Conservation (phyloP, 345 rosid genomes). For the Corchorus capsularis region DNA sequence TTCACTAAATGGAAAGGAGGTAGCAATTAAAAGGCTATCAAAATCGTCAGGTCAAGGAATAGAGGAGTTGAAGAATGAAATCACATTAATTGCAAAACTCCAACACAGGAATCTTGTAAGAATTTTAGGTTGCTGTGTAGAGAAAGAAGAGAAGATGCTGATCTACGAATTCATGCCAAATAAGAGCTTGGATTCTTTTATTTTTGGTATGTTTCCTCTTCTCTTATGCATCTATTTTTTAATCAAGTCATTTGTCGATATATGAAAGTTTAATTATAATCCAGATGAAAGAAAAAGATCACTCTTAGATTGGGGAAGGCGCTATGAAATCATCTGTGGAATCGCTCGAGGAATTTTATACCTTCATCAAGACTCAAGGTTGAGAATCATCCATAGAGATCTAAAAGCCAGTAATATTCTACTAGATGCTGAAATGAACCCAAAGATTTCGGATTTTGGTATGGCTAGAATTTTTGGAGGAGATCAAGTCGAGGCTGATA, state of each 20-base stretch:
- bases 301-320: conserved; percentile 50
- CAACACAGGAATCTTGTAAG: conserved; percentile 77
- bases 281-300: conserved; percentile 43
- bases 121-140: conserved; percentile 62
- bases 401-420: conserved; percentile 62
- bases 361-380: conserved; percentile 73
- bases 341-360: conserved; percentile 69
- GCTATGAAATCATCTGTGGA: conserved; percentile 50
- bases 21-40: conserved; percentile 53
- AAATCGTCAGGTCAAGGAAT: conserved; percentile 50
- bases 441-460: conserved; percentile 67
- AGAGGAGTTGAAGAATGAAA: conserved; percentile 55
- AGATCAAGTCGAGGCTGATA: conserved; percentile 50
- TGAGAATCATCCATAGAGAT: conserved; percentile 75
- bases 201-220: conserved; percentile 47
- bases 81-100: conserved; percentile 48
- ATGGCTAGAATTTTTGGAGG: conserved; percentile 56
- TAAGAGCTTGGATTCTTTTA: conserved; percentile 54
- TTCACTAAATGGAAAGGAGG: conserved; percentile 41
- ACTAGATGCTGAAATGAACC: conserved; percentile 48
- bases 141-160: conserved; percentile 56
- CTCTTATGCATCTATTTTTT: neutral
- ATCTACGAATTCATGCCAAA: conserved; percentile 66
- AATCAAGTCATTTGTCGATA: neutral
- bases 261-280: neutral